Base-by-base conservation (phyloP, 202 grass and related monocot species). In the Dendrocalamus latiflorus region DNA sequence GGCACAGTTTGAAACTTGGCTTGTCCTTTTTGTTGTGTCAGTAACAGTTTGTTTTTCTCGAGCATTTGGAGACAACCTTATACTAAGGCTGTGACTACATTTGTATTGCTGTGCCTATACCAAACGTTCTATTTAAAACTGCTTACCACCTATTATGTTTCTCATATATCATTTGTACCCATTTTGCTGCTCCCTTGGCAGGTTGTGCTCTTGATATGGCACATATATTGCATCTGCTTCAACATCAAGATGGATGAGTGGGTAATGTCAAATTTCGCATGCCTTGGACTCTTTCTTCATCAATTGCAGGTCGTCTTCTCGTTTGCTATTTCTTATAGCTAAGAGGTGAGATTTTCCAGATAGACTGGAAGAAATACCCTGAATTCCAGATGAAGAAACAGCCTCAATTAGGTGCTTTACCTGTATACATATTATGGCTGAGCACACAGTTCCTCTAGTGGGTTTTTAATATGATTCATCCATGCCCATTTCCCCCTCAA, bases 341-440 rank as follows among this genome's bases (percentile, higher is more conserved):
- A 79, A 90, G 79, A 87, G 83, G 81, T 91, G 83, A 63, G 81
- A 88, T 86, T 91, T 88, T 88, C 79, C 90, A 95, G 96, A 95
- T 99, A 81, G 95, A 99, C 88, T 99, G 96, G 93, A 93, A 90
- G 89, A 95, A 83, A 81, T 95, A 95, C 55, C 91, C 96, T 88
- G 96, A 99, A 88, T 95, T 99, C 70, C 93, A 91, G 86, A 87
- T 90, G 83, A 87, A 81, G 65, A 72, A 83, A 73, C 77, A 88
- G 11, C 77, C 83, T 71, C 91, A 86, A 88, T 87, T 82, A 93
- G 93, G 96, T 94, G 75, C 51, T 69, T 78, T 72, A 37, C 57
- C 33, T 69, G 30, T 53, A 36, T 73, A 22, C 17, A 56, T 47
- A 49, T 47, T 56, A 42, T 64, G 25, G 24, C 65, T 65, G 20